phyloP scores from a whole-genome alignment of 441 rosid genomes.

The Codiaeum variegatum region DNA sequence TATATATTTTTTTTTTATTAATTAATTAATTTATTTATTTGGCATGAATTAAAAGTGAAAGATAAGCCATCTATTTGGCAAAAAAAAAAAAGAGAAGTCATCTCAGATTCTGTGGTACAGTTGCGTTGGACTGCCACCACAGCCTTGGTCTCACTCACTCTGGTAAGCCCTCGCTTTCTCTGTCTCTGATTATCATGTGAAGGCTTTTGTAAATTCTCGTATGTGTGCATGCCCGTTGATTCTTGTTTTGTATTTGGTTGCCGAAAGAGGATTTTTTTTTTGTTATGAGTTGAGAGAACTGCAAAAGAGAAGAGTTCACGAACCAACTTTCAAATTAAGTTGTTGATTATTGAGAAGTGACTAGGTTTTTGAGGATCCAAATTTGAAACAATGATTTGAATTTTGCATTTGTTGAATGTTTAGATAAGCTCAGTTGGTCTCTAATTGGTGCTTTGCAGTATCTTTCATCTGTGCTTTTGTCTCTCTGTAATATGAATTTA shows the following conservation, averaged over 20 bases:
- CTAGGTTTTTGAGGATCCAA: background rate
- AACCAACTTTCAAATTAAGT: background rate
- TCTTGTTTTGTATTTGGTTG: background rate
- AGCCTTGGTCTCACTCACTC: background rate
- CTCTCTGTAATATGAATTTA: conserved; percentile 65
- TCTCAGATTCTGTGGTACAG: background rate
- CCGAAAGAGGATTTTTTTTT: too few relatives aligned
- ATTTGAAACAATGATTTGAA: background rate
- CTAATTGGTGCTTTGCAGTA: conserved; percentile 65
- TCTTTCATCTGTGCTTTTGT: conserved; percentile 52
- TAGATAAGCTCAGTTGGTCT: conserved; percentile 14
- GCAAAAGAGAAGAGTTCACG: background rate
- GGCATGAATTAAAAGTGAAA: too few relatives aligned
- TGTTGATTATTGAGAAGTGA: background rate
- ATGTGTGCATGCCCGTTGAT: background rate
- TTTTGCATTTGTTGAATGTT: conserved; percentile 1
- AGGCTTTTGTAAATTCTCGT: background rate
- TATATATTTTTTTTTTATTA: too few relatives aligned
- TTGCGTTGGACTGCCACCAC: background rate
- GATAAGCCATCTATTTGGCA: too few relatives aligned
- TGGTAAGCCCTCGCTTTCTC: background rate
- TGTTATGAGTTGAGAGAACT: background rate
- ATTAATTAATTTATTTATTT: too few relatives aligned
- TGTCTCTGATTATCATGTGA: background rate
- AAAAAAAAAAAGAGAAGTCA: background rate